A percentile compares a stretch with the other conserved stretches of the same genome.
Evolutionary conservation across 2,329 filamentous ascomycete genomes (phyloP).

Genomic region (Fusarium robinianum): DNA sequence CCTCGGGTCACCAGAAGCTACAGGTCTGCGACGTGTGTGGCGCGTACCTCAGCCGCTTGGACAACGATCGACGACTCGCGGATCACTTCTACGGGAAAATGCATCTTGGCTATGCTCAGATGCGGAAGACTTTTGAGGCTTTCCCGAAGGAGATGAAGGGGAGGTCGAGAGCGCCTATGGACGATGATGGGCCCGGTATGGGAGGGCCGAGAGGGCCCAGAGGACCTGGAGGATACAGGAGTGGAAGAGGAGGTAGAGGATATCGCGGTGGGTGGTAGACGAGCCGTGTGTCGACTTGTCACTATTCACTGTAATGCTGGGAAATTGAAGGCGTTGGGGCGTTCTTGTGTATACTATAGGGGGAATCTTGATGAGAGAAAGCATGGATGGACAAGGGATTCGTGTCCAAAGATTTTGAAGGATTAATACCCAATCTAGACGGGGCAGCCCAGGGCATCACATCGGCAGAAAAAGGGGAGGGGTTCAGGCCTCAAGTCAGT

Average conservation of each 20-base stretch:
- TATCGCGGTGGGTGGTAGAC: constrained; percentile 55
- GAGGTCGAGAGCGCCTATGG: constrained; percentile 62
- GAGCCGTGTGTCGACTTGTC: not conserved
- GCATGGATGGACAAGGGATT: constrained; percentile 1
- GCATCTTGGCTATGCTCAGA: constrained; percentile 97
- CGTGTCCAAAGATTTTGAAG: constrained; percentile 12
- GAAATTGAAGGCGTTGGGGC: constrained; percentile 29
- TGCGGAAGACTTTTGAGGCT: constrained; percentile 91
- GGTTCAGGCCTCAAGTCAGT: too few species aligned
- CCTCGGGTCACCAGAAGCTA: constrained; percentile 93
- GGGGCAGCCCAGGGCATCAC: constrained; percentile 8
- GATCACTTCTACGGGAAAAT: constrained; percentile 99
- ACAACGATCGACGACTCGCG: constrained; percentile 91
- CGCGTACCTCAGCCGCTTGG: constrained; percentile 86
- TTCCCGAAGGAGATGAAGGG: constrained; percentile 86
- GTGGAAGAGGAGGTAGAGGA: constrained; percentile 55
- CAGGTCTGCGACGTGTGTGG: constrained; percentile 99
- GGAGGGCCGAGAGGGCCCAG: constrained; percentile 58
- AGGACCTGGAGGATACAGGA: constrained; percentile 59
- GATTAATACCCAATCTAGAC: constrained; percentile 35
- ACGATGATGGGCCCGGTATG: constrained; percentile 51
- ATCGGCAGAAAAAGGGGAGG: constrained; percentile 3
- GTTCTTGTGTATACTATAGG: constrained; percentile 22
- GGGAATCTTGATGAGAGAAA: constrained; percentile 15
- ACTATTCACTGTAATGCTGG: constrained; percentile 8